A percentile compares a stretch with the other conserved stretches of the same genome.
phyloP scores from a whole-genome alignment of 768 basidiomycete species.

The Boletus subparvulus region DNA sequence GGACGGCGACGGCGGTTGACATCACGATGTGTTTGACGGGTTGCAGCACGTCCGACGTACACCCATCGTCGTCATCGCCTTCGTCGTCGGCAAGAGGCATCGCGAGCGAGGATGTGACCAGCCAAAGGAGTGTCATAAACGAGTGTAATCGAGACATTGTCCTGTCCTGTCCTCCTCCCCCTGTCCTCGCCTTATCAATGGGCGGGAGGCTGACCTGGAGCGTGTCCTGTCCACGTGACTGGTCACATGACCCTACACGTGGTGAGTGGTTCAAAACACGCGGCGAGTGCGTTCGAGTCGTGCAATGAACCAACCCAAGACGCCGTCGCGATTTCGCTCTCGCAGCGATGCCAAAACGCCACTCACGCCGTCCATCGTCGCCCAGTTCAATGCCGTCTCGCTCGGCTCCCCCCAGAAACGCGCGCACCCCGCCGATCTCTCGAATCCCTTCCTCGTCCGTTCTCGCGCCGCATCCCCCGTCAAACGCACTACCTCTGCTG shows the following conservation, averaged over 20 bases:
- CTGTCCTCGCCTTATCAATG: slow-evolving; percentile 7
- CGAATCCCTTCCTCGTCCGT: slow-evolving; percentile 62
- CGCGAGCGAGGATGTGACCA: background rate
- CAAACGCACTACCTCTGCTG: slow-evolving; percentile 55
- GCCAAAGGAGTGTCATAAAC: slow-evolving; percentile 18
- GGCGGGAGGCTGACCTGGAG: slow-evolving; percentile 20
- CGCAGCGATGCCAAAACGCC: slow-evolving; percentile 52
- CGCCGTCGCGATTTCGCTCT: slow-evolving; percentile 46
- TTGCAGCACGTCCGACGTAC: background rate
- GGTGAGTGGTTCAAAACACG: slow-evolving; percentile 8
- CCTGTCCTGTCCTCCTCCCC: background rate
- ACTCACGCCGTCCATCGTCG: slow-evolving; percentile 43
- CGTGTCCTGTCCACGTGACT: slow-evolving; percentile 11
- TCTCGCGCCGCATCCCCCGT: slow-evolving; percentile 63
- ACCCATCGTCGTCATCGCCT: slow-evolving; percentile 10
- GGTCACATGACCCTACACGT: slow-evolving; percentile 20
- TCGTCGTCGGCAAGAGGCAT: slow-evolving; percentile 12
- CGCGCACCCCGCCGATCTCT: slow-evolving; percentile 42
- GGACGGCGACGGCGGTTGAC: background rate
- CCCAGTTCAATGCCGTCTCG: slow-evolving; percentile 40
- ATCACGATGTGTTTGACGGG: background rate
- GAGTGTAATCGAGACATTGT: slow-evolving; percentile 20
- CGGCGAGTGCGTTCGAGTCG: too few relatives aligned
- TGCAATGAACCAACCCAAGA: slow-evolving; percentile 37
- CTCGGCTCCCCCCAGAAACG: slow-evolving; percentile 33